Base-by-base conservation (phyloP, 2,329 filamentous ascomycete genomes). In the Clonostachys byssicola region DNA sequence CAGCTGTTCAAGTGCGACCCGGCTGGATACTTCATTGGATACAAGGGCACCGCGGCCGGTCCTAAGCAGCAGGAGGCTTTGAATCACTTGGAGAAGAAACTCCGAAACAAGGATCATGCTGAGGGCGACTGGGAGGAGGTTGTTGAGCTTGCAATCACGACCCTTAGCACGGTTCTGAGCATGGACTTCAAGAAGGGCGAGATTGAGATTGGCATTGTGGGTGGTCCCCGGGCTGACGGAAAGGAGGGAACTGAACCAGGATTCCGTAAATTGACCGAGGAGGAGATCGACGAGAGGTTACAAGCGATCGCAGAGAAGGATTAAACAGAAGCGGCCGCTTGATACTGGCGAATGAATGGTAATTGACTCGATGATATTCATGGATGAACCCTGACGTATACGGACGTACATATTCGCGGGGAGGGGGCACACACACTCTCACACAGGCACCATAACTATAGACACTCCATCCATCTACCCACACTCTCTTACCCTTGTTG, bases 171-270 rank as follows among this genome's bases (percentile, higher is more conserved):
- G 35, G 92, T 99, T 51, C 80, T 99, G 54, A 96, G 92, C 71
- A 95, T 97, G 69, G 94, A 99, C 69, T 99, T 99, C 79, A 99
- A 99, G 83, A 97, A 97, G 80, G 88, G 88, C 59, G 94, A 99
- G 77, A 86, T 99, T 67, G 94, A 99, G 75, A 89, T 99, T 71
- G 94, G 94, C 53, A 92, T 99, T 63, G 94, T 96, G 47, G 94
- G 94, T 56, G 92, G 91, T 33, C 92, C 92, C 49, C 81, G 83
- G 60, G 72, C 77, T 49, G 89, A 95, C 63, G 92, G 92, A 56
- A 80, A 88, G 71, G 88, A 95, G 66, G 90, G 89, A 54, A 88
- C 86, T 53, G 81, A 89, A 60, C 71, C 86, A 44, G 77, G 76
- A 52, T 99, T 99, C 79, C 85, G 92, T 66, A 87, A 85, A 58